Conservation (phyloP, 345 rosid genomes). For the Nephelium lappaceum region DNA sequence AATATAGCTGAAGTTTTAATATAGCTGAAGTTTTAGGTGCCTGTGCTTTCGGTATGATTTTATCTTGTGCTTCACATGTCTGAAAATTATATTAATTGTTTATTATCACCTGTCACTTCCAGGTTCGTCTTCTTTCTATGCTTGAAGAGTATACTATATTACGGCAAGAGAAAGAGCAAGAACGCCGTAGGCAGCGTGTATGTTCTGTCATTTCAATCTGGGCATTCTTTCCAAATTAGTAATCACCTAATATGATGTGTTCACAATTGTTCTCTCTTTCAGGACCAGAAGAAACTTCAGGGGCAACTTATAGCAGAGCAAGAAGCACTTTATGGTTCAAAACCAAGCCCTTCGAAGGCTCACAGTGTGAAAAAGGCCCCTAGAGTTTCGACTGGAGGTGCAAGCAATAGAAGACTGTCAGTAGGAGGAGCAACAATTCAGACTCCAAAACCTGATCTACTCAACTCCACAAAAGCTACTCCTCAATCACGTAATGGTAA, state of each 20-base stretch:
- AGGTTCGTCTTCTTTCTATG: slow-evolving; percentile 89
- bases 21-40: not conserved
- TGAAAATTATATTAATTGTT: slow-evolving; percentile 14
- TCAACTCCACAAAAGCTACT: slow-evolving; percentile 43
- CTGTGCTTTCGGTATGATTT: not conserved
- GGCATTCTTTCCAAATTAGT: not conserved
- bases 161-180: slow-evolving; percentile 95
- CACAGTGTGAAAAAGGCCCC: slow-evolving; percentile 70
- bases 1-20: not conserved
- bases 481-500: slow-evolving; percentile 49
- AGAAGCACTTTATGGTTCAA: slow-evolving; percentile 91
- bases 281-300: slow-evolving; percentile 99
- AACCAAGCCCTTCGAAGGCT: slow-evolving; percentile 92
- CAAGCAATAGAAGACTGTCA: slow-evolving; percentile 69
- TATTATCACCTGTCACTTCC: slow-evolving; percentile 20
- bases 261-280: slow-evolving; percentile 21
- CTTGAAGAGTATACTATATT: slow-evolving; percentile 79
- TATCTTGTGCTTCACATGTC: not conserved
- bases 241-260: slow-evolving; percentile 3
- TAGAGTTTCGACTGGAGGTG: slow-evolving; percentile 79
- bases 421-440: slow-evolving; percentile 73
- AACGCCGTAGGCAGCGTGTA: slow-evolving; percentile 86
- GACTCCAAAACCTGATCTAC: slow-evolving; percentile 63
- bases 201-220: not conserved
- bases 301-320: slow-evolving; percentile 94